These are phyloP conservation scores for Boletus rubescentipes DNA, from an alignment of 768 basidiomycete genomes.

Conservation along the genomic window DNA sequence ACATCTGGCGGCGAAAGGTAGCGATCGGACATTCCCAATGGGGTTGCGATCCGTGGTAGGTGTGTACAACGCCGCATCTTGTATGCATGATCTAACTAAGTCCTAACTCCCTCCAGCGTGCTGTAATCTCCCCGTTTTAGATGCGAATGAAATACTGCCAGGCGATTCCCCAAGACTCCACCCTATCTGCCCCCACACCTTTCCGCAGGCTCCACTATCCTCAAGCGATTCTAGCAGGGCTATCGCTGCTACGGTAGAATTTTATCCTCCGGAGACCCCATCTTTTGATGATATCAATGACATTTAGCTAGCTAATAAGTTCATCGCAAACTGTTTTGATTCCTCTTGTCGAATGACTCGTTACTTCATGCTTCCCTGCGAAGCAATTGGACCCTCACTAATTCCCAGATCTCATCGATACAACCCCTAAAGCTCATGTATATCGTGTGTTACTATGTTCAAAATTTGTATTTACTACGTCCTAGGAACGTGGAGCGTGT, in stretches of 20 bases:
- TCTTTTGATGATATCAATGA: conserved; percentile 12
- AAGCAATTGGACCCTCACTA: background rate
- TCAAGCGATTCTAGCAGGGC: background rate
- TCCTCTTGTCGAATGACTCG: background rate
- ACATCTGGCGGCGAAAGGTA: conserved; percentile 12
- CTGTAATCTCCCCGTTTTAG: conserved; percentile 9
- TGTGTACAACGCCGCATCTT: background rate
- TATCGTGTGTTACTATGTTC: conserved; percentile 7
- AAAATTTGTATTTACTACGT: background rate
- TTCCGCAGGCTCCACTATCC: background rate
- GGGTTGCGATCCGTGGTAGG: conserved; percentile 13
- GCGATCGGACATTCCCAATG: conserved; percentile 5
- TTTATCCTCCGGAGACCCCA: conserved; percentile 5
- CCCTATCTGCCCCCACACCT: background rate
- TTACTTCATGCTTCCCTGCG: background rate
- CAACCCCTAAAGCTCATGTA: background rate
- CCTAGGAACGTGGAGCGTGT: background rate
- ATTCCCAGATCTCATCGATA: background rate
- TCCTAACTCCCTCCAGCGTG: conserved; percentile 1
- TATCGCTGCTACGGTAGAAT: background rate
- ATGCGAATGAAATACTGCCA: conserved; percentile 1
- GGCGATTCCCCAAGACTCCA: background rate
- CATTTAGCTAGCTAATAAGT: conserved; percentile 1
- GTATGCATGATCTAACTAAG: conserved; percentile 8
- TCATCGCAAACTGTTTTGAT: background rate